Conservation (phyloP, 2,329 filamentous ascomycete species). For the Colletotrichum agaves region DNA sequence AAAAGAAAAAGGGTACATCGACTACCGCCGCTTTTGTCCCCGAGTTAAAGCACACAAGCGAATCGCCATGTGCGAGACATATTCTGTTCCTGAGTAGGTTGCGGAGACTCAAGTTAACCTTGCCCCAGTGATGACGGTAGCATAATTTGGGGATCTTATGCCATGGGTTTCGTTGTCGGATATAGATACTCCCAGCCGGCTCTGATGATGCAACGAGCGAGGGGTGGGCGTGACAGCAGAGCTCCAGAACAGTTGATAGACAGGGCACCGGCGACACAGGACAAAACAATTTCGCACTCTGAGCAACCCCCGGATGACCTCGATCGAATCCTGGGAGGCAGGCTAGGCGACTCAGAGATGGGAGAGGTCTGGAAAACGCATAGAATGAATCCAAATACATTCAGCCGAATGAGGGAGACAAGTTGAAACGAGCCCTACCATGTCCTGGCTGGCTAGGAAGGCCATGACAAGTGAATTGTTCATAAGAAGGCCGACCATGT, state of each 20-base stretch:
- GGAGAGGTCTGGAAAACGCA: slow-evolving; percentile 51
- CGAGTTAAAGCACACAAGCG: slow-evolving; percentile 59
- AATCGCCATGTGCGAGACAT: slow-evolving; percentile 61
- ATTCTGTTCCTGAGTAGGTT: slow-evolving; percentile 57
- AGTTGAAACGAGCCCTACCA: slow-evolving; percentile 58
- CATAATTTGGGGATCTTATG: slow-evolving; percentile 71
- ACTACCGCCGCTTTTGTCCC: slow-evolving; percentile 53
- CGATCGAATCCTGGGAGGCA: slow-evolving; percentile 45
- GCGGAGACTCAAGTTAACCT: slow-evolving; percentile 55
- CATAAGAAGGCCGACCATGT: slow-evolving; percentile 39
- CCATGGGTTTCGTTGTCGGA: slow-evolving; percentile 60
- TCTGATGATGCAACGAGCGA: slow-evolving; percentile 55
- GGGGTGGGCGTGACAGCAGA: slow-evolving; percentile 44
- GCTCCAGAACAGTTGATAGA: slow-evolving; percentile 48
- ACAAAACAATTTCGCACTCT: slow-evolving; percentile 48
- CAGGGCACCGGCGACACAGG: slow-evolving; percentile 43
- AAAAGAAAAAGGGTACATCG: slow-evolving; percentile 44
- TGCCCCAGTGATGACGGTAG: slow-evolving; percentile 61
- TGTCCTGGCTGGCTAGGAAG: slow-evolving; percentile 50
- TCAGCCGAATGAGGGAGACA: slow-evolving; percentile 49
- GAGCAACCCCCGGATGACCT: slow-evolving; percentile 42
- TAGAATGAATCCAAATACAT: slow-evolving; percentile 53
- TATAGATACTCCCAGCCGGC: slow-evolving; percentile 58
- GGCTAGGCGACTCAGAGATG: slow-evolving; percentile 39
- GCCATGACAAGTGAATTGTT: slow-evolving; percentile 52